Evolutionary conservation across 2,329 filamentous ascomycete species (phyloP).

Genomic region (Botrytis cinerea): DNA sequence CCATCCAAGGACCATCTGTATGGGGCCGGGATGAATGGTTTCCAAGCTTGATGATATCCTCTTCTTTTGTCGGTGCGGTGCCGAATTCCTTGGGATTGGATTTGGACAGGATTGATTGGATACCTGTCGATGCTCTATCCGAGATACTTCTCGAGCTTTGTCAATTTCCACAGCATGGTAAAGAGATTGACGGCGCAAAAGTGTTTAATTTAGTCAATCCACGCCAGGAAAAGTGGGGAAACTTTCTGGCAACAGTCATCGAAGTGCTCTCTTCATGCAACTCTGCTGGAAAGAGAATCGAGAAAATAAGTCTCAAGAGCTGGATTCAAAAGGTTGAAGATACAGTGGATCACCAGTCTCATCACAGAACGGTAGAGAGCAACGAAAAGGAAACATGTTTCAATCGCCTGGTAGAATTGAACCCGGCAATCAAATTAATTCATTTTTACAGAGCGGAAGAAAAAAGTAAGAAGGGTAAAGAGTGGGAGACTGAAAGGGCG

Average conservation of each 20-base stretch:
- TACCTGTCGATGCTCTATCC: not conserved
- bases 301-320: not conserved
- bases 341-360: not conserved
- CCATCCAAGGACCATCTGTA: not conserved
- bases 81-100: not conserved
- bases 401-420: not conserved
- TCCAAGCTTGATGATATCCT: not conserved
- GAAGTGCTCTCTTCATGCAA: not conserved
- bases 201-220: not conserved
- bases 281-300: not conserved
- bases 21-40: not conserved
- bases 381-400: not conserved
- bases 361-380: not conserved
- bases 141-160: not conserved
- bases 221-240: not conserved
- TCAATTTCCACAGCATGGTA: not conserved
- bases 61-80: not conserved
- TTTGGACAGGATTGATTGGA: not conserved
- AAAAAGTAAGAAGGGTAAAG: not conserved
- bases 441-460: constrained; percentile 5
- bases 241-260: not conserved
- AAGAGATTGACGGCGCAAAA: not conserved
- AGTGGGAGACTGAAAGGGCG: constrained; percentile 13
- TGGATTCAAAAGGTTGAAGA: not conserved
- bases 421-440: not conserved